These are phyloP conservation scores for Chionographis japonica DNA, from an alignment of 106 monocot species.

Conservation along the genomic window DNA sequence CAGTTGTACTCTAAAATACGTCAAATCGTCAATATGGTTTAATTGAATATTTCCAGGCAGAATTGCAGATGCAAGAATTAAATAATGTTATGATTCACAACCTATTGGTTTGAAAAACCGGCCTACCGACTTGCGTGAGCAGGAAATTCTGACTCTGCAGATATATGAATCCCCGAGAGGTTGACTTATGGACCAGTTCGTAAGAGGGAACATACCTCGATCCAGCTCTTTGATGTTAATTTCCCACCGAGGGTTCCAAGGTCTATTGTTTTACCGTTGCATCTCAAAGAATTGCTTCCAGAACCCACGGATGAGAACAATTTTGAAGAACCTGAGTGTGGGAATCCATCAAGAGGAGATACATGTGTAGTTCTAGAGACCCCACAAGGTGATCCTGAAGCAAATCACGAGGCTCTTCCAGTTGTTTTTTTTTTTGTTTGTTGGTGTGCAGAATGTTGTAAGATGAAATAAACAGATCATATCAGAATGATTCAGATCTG, in stretches of 20 bases:
- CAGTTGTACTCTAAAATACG: too few species aligned
- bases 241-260: constrained; percentile 64
- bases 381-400: constrained; percentile 3
- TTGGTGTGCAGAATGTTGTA: constrained; percentile 24
- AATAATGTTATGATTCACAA: too few species aligned
- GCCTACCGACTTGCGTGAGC: constrained; percentile 27
- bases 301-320: constrained; percentile 27
- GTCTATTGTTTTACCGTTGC: constrained; percentile 55
- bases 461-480: constrained; percentile 10
- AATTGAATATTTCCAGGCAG: too few species aligned
- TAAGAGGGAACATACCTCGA: constrained; percentile 25
- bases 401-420: neutral
- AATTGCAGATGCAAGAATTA: too few species aligned
- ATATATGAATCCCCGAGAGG: constrained; percentile 55
- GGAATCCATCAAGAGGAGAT: constrained; percentile 10
- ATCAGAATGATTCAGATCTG: constrained; percentile 12
- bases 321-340: constrained; percentile 9
- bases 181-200: constrained; percentile 30
- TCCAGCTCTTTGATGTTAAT: constrained; percentile 75
- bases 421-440: constrained; percentile 8
- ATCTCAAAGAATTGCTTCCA: constrained; percentile 53
- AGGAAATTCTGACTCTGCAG: constrained; percentile 49
- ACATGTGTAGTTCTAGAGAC: neutral
- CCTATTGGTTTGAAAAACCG: too few species aligned
- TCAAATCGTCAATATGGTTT: too few species aligned